Base-by-base conservation (phyloP, 176 grass and related monocot species). In the Phragmites australis region DNA sequence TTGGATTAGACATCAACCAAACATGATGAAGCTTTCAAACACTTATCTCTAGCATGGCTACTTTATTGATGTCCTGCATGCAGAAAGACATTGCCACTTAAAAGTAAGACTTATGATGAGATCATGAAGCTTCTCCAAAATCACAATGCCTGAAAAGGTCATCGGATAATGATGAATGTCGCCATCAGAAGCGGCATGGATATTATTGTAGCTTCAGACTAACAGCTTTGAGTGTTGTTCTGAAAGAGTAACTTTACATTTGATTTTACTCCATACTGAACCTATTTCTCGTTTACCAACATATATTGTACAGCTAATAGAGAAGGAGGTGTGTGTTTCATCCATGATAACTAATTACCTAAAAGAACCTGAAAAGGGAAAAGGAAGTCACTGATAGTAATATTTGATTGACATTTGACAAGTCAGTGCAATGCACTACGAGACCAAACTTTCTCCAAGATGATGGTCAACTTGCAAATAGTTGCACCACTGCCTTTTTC, bases 121-220 rank as follows among this genome's bases (percentile, higher is more conserved):
- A 89, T 9, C 53, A 80, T 84, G 76, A 75, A 84, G 61, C 27
- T 89, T 85, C 70, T 81, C 76, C 45, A 85, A 70, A 68, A 54
- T 76, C 4, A 18, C 60, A 68, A 54, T 85, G 19, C 77, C 63
- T 64, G 71, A 45, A 89, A 75, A 85, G 70, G 37, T 3, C 32
- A 74, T 16, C 25, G 21, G 69, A 81, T 70, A 64, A 64, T 9
- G 45, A 75, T 81, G 76, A 74, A 70, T n/a, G 62, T 80, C 81
- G 27, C 16, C 16, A 76, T 75, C 70, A 30, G 7, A 81, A 34
- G 76, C 37, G 39, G 41, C 26, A 81, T 53, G n/a, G 72, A 46
- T 45, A 53, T 74, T 53, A 67, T 79, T 61, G 25, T 68, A 81
- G 29, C 42, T 44, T 13, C 77, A 85, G 65, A 30, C 27, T 76